Conservation (phyloP, 257 asterid genomes). For the Verbena officinalis region DNA sequence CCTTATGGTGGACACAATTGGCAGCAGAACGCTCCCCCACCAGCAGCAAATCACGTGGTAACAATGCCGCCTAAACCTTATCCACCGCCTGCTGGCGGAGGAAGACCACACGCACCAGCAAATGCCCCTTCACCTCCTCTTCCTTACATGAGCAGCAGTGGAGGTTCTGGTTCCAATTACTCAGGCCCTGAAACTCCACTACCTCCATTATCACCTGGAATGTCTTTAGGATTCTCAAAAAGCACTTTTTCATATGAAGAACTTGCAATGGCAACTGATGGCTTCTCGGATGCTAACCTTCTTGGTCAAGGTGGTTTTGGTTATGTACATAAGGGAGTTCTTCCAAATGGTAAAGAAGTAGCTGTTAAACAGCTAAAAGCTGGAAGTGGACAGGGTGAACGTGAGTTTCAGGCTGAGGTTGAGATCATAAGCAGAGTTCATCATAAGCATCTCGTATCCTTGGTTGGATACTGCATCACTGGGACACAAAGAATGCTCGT, state of each 20-base stretch:
- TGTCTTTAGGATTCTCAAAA: slow-evolving; percentile 63
- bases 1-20: slow-evolving; percentile 62
- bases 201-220: slow-evolving; percentile 68
- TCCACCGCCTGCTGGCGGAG: slow-evolving; percentile 58
- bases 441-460: slow-evolving; percentile 91
- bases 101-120: slow-evolving; percentile 62
- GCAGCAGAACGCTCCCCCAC: slow-evolving; percentile 64
- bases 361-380: slow-evolving; percentile 86
- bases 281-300: slow-evolving; percentile 83
- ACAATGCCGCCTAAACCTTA: slow-evolving; percentile 54
- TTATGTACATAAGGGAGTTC: slow-evolving; percentile 83
- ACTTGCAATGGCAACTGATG: slow-evolving; percentile 87
- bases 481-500: slow-evolving; percentile 80
- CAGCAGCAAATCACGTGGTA: slow-evolving; percentile 42
- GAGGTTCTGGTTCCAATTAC: slow-evolving; percentile 73
- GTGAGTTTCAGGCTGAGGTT: slow-evolving; percentile 94
- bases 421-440: slow-evolving; percentile 96
- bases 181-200: slow-evolving; percentile 61
- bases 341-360: slow-evolving; percentile 85
- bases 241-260: slow-evolving; percentile 83
- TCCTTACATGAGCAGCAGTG: slow-evolving; percentile 65
- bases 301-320: slow-evolving; percentile 99
- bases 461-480: slow-evolving; percentile 90
- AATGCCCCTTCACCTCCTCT: slow-evolving; percentile 45
- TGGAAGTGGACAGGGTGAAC: slow-evolving; percentile 97